Base-by-base conservation (phyloP, 208 protist species). In the Crithidia mellificae region DNA sequence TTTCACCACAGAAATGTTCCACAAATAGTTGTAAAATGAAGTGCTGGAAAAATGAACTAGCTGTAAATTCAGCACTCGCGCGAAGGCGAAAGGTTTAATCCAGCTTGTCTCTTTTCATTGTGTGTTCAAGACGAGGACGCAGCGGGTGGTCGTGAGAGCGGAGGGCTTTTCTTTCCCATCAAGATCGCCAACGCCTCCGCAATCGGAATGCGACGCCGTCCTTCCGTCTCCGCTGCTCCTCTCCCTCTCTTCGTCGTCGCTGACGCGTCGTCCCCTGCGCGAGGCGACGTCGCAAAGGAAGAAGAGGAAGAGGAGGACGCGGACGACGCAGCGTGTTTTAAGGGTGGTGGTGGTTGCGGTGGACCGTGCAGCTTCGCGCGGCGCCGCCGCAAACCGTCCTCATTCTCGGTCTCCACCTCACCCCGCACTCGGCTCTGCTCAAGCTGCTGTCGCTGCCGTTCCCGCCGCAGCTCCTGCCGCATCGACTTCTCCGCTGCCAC, bases 161-260 rank as follows among this genome's bases (percentile, higher is more conserved):
- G 59, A 17, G 68, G 52, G n/a, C 55, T 66, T 24, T 44, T 53
- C 63, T 77, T 79, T 2, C 81, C 84, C 71, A 90, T 70, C 0
- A 90, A 71, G 34, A 83, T 63, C 27, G 68, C 68, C 51, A 90
- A 54, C 2, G 84, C 84, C 58, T 84, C 73, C 9, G 78, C 46
- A 24, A 90, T 27, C 0, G 80, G 84, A 41, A 90, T 63, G 19
- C 78, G 84, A 7, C 68, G 29, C 41, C 47, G 49, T 41, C 20
- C 50, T 25, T 43, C 61, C 49, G 17, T 51, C 20, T 34, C 22
- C 5, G 36, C n/a, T 47, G 5, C 20, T 22, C 6, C 59, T 49
- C 11, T 19, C 15, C 38, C 17, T 34, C 27, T 27, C 6, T n/a
- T 22, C 0, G 0, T 1, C 41, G 8, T 25, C 20, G 36, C 39